Percentiles rank a stretch among this genome's conserved stretches.
phyloP scores from a whole-genome alignment of 345 rosid species.

The Gossypium ekmanianum region DNA sequence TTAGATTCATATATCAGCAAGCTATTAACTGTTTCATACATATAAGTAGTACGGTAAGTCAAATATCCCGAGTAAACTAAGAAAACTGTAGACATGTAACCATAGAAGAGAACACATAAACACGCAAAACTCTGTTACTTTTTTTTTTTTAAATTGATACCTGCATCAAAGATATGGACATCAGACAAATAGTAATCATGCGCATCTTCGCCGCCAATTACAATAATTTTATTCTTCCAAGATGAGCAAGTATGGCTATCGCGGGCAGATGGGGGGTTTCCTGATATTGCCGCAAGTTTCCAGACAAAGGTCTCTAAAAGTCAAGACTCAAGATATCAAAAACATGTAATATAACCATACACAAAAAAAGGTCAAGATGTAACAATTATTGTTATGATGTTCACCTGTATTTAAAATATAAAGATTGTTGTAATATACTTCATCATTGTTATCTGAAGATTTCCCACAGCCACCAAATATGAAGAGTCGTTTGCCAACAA shows the following conservation, averaged over 20 bases:
- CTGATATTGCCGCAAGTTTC: conserved; percentile 70
- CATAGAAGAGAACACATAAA: neutral
- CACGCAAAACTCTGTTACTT: neutral
- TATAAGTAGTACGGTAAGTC: neutral
- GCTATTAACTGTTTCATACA: neutral
- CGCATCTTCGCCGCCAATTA: conserved; percentile 96
- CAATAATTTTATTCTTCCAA: conserved; percentile 83
- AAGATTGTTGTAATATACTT: conserved; percentile 83
- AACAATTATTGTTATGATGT: neutral
- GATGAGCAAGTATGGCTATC: conserved; percentile 97
- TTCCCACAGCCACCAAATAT: conserved; percentile 95
- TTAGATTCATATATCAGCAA: conserved; percentile 10
- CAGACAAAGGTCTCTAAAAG: conserved; percentile 88
- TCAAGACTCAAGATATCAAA: neutral
- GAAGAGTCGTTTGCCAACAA: conserved; percentile 83
- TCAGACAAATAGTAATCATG: conserved; percentile 90
- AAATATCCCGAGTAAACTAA: neutral
- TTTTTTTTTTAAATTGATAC: conserved; percentile 24
- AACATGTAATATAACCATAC: neutral
- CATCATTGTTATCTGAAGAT: conserved; percentile 55
- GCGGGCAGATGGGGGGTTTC: conserved; percentile 83
- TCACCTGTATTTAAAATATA: conserved; percentile 87
- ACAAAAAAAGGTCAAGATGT: neutral
- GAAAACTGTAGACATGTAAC: neutral
- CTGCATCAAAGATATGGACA: conserved; percentile 93